Percentiles rank a stretch among this genome's conserved stretches.
Evolutionary conservation across 495 filamentous ascomycete species (phyloP).

Genomic region (Darksidea phi): DNA sequence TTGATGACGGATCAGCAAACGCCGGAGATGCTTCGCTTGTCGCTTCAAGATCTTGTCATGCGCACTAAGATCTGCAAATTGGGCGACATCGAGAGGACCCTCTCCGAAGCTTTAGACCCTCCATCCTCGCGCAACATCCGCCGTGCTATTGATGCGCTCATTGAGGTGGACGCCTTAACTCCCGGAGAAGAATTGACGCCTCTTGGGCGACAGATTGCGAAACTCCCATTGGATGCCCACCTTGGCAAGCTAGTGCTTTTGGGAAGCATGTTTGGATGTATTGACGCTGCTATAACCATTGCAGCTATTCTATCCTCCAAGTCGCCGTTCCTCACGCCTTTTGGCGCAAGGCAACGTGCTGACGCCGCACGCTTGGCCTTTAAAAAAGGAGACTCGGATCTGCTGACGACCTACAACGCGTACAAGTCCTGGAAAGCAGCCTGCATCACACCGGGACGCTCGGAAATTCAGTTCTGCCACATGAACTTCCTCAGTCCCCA

Average conservation of each 20-base stretch:
- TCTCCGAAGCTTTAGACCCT: constrained; percentile 86
- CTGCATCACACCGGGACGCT: constrained; percentile 61
- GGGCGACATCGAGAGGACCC: constrained; percentile 82
- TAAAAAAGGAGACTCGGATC: constrained; percentile 82
- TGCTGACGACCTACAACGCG: constrained; percentile 88
- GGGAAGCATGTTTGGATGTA: constrained; percentile 78
- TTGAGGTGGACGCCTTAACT: constrained; percentile 90
- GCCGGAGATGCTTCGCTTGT: constrained; percentile 91
- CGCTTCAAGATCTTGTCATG: constrained; percentile 87
- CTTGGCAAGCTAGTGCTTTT: constrained; percentile 89
- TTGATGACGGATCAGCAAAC: constrained; percentile 87
- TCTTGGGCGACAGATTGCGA: constrained; percentile 79
- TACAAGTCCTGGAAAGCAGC: constrained; percentile 83
- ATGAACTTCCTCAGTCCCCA: constrained; percentile 87
- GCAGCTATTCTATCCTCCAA: constrained; percentile 92
- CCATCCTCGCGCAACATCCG: constrained; percentile 88
- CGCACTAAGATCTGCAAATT: constrained; percentile 97
- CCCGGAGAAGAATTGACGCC: constrained; percentile 77
- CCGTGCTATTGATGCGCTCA: constrained; percentile 83
- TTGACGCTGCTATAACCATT: constrained; percentile 85
- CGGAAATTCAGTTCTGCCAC: constrained; percentile 82
- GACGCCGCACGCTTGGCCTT: constrained; percentile 74
- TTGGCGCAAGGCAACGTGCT: constrained; percentile 77
- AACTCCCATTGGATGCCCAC: constrained; percentile 88
- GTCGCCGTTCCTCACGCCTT: constrained; percentile 83